A percentile compares a stretch with the other conserved stretches of the same genome.
These are phyloP conservation scores for Cyberlindnera bimundalis DNA, from an alignment of 805 yeast species.

Conservation along the genomic window DNA sequence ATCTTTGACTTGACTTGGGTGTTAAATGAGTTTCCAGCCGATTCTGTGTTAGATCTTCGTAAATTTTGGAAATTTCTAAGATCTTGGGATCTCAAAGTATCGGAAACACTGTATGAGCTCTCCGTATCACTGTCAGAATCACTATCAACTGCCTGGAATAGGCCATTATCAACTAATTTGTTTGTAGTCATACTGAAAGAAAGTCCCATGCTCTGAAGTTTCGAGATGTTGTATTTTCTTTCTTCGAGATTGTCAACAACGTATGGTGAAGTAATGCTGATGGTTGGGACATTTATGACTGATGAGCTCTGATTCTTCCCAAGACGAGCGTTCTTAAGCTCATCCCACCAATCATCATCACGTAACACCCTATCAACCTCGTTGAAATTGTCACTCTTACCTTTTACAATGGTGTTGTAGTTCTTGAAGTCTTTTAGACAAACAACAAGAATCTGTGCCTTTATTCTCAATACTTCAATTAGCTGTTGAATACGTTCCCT, in stretches of 20 bases:
- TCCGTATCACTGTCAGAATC: constrained; percentile 31
- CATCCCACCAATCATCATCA: constrained; percentile 85
- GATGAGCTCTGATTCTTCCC: constrained; percentile 4
- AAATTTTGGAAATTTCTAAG: constrained; percentile 6
- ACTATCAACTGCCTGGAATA: constrained; percentile 22
- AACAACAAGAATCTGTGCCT: constrained; percentile 73
- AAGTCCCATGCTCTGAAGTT: constrained; percentile 72
- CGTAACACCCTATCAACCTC: constrained; percentile 49
- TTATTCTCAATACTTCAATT: constrained; percentile 75
- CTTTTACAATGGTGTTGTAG: constrained; percentile 77
- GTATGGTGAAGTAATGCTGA: constrained; percentile 30
- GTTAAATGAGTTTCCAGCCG: too few species aligned
- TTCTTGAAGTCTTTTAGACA: constrained; percentile 56
- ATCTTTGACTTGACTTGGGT: neutral
- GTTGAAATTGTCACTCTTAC: constrained; percentile 43
- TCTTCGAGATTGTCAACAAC: constrained; percentile 24
- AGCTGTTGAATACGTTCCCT: constrained; percentile 54
- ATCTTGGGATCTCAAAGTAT: constrained; percentile 8
- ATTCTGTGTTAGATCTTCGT: constrained; percentile 10
- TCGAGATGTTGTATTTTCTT: constrained; percentile 45
- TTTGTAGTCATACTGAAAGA: constrained; percentile 74
- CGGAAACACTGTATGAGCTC: constrained; percentile 21
- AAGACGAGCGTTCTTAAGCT: constrained; percentile 56
- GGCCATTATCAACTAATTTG: constrained; percentile 37
- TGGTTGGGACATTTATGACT: constrained; percentile 34